Evolutionary conservation across 1,284 basidiomycete species (phyloP).

Genomic region (Melampsora americana): DNA sequence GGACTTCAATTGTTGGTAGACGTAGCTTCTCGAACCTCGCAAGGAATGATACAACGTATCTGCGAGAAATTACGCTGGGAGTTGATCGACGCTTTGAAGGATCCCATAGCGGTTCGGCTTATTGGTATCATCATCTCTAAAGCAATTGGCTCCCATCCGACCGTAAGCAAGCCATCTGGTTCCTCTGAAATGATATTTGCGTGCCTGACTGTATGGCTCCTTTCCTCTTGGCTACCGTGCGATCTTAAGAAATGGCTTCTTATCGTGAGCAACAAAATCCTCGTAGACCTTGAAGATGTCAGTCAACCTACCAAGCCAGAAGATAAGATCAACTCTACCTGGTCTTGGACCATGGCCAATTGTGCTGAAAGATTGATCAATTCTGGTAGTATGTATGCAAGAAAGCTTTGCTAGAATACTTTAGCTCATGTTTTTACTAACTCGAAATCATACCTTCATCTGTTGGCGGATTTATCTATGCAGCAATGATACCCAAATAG

Average conservation of each 20-base stretch:
- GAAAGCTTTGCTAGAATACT: too few relatives aligned
- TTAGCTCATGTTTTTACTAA: too few relatives aligned
- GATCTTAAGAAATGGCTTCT: background rate
- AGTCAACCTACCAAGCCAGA: background rate
- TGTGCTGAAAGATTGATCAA: constrained; percentile 21
- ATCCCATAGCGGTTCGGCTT: constrained; percentile 29
- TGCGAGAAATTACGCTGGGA: background rate
- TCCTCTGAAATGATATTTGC: background rate
- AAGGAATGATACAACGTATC: constrained; percentile 14
- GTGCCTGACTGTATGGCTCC: background rate
- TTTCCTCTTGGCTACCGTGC: background rate
- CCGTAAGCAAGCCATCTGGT: constrained; percentile 4
- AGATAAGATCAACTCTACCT: constrained; percentile 19
- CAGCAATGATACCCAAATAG: too few relatives aligned
- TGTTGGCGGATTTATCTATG: too few relatives aligned
- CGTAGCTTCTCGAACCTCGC: constrained; percentile 16
- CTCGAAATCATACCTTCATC: too few relatives aligned
- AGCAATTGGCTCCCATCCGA: constrained; percentile 12
- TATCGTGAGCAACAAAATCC: background rate
- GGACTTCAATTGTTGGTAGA: constrained; percentile 27
- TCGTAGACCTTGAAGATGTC: background rate
- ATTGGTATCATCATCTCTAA: constrained; percentile 40
- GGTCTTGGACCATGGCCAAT: constrained; percentile 38
- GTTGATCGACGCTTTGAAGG: constrained; percentile 14
- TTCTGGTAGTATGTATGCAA: constrained; percentile 6